A percentile compares a stretch with the other conserved stretches of the same genome.
Evolutionary conservation across 192 early-diverging fungal genomes (phyloP).

Genomic region (Coemansia interrupta): DNA sequence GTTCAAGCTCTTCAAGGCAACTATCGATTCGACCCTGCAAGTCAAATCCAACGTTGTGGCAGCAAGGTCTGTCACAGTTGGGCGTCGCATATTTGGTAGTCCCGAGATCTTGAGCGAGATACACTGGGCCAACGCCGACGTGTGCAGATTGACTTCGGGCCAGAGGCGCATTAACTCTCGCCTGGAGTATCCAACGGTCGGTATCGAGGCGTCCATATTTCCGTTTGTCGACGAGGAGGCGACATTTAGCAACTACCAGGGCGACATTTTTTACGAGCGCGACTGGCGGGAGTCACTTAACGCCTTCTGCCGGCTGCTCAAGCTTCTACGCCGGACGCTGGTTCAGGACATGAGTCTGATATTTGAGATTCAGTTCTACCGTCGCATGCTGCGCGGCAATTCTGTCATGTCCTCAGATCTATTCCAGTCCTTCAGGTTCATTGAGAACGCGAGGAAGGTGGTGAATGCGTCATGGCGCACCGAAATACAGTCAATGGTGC

Average conservation of each 20-base stretch:
- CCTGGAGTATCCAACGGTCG: neutral
- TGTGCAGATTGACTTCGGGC: no score
- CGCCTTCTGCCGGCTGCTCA: slow-evolving; percentile 39
- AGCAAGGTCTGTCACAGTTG: slow-evolving; percentile 17
- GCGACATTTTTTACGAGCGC: neutral
- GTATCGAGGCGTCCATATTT: slow-evolving; percentile 23
- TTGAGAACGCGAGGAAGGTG: neutral
- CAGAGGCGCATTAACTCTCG: slow-evolving; percentile 4
- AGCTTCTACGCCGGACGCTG: slow-evolving; percentile 23
- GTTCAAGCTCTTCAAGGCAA: slow-evolving; percentile 1
- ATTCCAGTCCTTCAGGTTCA: slow-evolving; percentile 15
- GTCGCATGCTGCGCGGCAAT: slow-evolving; percentile 30
- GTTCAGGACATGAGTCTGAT: slow-evolving; percentile 38
- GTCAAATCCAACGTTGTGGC: slow-evolving; percentile 11
- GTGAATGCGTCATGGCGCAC: neutral
- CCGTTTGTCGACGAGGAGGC: slow-evolving; percentile 30
- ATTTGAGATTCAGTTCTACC: slow-evolving; percentile 34
- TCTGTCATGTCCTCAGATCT: slow-evolving; percentile 17
- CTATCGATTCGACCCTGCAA: neutral
- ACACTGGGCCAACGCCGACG: slow-evolving; percentile 25
- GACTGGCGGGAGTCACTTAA: slow-evolving; percentile 12
- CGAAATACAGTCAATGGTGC: neutral
- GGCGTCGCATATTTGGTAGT: slow-evolving; percentile 16
- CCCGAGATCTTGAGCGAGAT: slow-evolving; percentile 10
- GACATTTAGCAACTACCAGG: slow-evolving; percentile 1